phyloP scores from a whole-genome alignment of 2,329 filamentous ascomycete species.

The Dactylellina leptospora region DNA sequence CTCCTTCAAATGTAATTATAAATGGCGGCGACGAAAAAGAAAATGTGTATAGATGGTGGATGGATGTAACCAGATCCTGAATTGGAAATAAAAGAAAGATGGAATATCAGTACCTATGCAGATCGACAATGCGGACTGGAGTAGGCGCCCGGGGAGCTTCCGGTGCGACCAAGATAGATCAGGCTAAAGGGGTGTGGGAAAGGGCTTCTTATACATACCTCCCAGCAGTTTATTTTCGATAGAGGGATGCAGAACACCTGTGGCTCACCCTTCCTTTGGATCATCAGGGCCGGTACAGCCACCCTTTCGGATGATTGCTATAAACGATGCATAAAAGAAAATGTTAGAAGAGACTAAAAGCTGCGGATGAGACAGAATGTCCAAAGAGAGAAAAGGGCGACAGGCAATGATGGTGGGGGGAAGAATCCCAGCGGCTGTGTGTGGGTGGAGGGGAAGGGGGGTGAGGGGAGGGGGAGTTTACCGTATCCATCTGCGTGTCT shows the following conservation, averaged over 20 bases:
- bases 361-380: slow-evolving; percentile 30
- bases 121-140: slow-evolving; percentile 36
- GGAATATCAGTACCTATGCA: slow-evolving; percentile 30
- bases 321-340: slow-evolving; percentile 28
- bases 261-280: slow-evolving; percentile 54
- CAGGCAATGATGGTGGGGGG: background rate
- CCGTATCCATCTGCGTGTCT: slow-evolving; percentile 47
- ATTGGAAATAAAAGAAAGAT: slow-evolving; percentile 23
- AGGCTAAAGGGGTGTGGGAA: slow-evolving; percentile 27
- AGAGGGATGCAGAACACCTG: slow-evolving; percentile 52
- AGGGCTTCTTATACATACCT: slow-evolving; percentile 49
- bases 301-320: slow-evolving; percentile 43
- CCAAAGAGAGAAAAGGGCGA: background rate
- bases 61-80: slow-evolving; percentile 52
- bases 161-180: slow-evolving; percentile 50
- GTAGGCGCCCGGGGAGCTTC: slow-evolving; percentile 49
- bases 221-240: slow-evolving; percentile 54
- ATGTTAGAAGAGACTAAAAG: slow-evolving; percentile 1
- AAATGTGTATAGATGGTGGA: slow-evolving; percentile 53
- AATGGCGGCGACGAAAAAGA: slow-evolving; percentile 53
- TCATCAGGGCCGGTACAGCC: slow-evolving; percentile 40
- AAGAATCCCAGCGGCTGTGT: no score
- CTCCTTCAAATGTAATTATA: slow-evolving; percentile 56
- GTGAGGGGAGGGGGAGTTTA: slow-evolving; percentile 7
- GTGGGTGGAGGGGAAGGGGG: background rate